Evolutionary conservation across 2,329 filamentous ascomycete genomes (phyloP), one percentile per base, ranked within the genome.

Genomic region (Gremmenia infestans): DNA sequence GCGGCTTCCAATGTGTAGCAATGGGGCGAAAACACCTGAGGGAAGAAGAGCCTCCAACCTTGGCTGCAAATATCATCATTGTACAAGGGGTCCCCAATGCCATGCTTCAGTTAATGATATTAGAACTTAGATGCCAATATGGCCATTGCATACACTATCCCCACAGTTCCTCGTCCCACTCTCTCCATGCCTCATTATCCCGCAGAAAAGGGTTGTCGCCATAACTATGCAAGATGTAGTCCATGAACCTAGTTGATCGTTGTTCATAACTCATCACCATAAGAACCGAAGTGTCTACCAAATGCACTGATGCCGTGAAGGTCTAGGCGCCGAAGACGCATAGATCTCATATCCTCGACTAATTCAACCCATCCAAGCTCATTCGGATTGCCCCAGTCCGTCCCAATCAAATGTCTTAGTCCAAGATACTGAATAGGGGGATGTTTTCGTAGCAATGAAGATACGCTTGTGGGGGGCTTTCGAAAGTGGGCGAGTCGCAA

Each of bases 141-240:
- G 15, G 5, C 37, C 14, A 40, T 15, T 40, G 17, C 14, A 7
- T 17, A 6, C 14, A 15, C 37, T 40, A 40, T 40, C 17, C 15
- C 37, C 37, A 40, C 8, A n/a, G 17, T 15, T 40, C 37, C 17
- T 17, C 17, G 17, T 40, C 37, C 37, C 17, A 40, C 15, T 40
- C 37, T 6, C 14, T 15, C 17, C 17, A 17, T n/a, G 14, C 5
- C 14, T 40, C 5, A 40, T 40, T 9, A 7, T 15, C 15, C 37
- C 3, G 37, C 37, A 40, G 37, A 15, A 51, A n/a, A 39, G 49
- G 36, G 28, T 51, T 43, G n/a, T 36, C 11, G 22, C 22, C 49
- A 42, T 43, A 51, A 5, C 46, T 43, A 51, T 56, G 36, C 32
- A 56, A 39, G 15, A 52, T 35, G 22, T 56, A 56, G 25, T 55